These are phyloP conservation scores for Penicillium hesseltinei DNA, from an alignment of 2,329 filamentous ascomycete species.

Conservation along the genomic window DNA sequence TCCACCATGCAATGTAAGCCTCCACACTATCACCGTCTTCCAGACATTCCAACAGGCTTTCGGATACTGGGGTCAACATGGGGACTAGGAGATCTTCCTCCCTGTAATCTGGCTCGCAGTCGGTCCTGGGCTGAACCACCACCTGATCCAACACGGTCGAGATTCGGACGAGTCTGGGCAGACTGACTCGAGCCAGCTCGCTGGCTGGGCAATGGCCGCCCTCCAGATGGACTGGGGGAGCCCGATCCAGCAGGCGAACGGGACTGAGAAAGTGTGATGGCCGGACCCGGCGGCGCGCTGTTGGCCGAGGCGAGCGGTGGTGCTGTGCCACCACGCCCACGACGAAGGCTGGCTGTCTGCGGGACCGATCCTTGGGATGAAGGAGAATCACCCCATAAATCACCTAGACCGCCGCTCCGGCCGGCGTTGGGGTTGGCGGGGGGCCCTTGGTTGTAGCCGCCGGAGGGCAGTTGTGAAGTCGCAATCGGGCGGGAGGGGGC, in stretches of 20 bases:
- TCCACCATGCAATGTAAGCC: slow-evolving; percentile 10
- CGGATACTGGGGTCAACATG: slow-evolving; percentile 33
- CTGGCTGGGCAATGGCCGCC: slow-evolving; percentile 69
- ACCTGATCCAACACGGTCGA: slow-evolving; percentile 29
- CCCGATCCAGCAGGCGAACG: slow-evolving; percentile 27
- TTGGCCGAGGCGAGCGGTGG: slow-evolving; percentile 21
- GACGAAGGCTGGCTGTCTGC: slow-evolving; percentile 42
- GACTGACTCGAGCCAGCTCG: slow-evolving; percentile 72
- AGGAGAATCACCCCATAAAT: slow-evolving; percentile 56
- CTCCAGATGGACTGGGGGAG: slow-evolving; percentile 30
- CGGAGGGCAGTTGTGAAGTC: slow-evolving; percentile 54
- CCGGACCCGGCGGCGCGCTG: slow-evolving; percentile 24
- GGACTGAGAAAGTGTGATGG: slow-evolving; percentile 22
- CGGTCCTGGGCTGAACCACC: slow-evolving; percentile 68
- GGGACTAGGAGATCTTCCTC: slow-evolving; percentile 41
- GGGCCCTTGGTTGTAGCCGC: slow-evolving; percentile 27
- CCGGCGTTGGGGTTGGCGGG: slow-evolving; percentile 30
- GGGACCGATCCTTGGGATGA: slow-evolving; percentile 28
- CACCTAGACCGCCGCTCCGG: slow-evolving; percentile 49
- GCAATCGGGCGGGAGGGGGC: slow-evolving; percentile 46
- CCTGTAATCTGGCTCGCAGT: slow-evolving; percentile 75
- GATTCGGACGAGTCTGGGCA: slow-evolving; percentile 33
- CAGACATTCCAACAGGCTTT: slow-evolving; percentile 33
- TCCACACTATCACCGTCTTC: slow-evolving; percentile 15
- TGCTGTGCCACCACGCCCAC: slow-evolving; percentile 31